Conservation (phyloP, 73 alveolate genomes). For the Stentor roeselii region DNA sequence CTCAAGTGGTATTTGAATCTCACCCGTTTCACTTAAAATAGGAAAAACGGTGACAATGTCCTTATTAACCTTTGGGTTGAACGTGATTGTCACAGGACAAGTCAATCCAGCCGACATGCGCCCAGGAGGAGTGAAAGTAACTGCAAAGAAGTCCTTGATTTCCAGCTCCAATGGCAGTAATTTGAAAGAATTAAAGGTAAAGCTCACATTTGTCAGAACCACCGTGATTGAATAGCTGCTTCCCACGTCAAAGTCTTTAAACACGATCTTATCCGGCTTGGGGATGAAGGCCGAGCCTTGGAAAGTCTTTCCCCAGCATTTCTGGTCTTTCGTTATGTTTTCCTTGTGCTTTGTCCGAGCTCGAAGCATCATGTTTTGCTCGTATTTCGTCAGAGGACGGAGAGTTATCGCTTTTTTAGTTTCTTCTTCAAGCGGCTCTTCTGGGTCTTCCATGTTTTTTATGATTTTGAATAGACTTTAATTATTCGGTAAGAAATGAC, state of each 20-base stretch:
- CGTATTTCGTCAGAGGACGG: slow-evolving; percentile 24
- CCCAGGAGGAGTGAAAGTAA: slow-evolving; percentile 93
- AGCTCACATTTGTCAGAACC: slow-evolving; percentile 87
- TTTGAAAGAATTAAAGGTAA: slow-evolving; percentile 89
- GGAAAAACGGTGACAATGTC: slow-evolving; percentile 86
- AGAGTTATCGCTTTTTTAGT: neutral
- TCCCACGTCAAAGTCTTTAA: slow-evolving; percentile 91
- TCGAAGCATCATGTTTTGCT: slow-evolving; percentile 31
- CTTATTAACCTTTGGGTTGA: slow-evolving; percentile 90
- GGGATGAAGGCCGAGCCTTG: slow-evolving; percentile 93
- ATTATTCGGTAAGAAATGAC: no score
- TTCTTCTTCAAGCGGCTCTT: neutral
- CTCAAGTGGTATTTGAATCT: slow-evolving; percentile 78
- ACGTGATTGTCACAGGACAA: slow-evolving; percentile 83
- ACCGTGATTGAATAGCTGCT: slow-evolving; percentile 81
- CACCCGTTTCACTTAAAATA: slow-evolving; percentile 92
- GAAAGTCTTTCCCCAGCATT: slow-evolving; percentile 86
- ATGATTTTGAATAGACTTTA: no score
- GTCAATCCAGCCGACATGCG: slow-evolving; percentile 98
- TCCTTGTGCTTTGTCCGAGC: slow-evolving; percentile 84
- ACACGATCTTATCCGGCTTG: slow-evolving; percentile 89
- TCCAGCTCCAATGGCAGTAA: slow-evolving; percentile 75
- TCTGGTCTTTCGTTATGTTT: slow-evolving; percentile 79
- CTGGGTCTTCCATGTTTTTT: slow-evolving; percentile 2
- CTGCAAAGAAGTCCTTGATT: slow-evolving; percentile 89